phyloP scores from a whole-genome alignment of 768 basidiomycete species.

The Termitomyces titanicus region DNA sequence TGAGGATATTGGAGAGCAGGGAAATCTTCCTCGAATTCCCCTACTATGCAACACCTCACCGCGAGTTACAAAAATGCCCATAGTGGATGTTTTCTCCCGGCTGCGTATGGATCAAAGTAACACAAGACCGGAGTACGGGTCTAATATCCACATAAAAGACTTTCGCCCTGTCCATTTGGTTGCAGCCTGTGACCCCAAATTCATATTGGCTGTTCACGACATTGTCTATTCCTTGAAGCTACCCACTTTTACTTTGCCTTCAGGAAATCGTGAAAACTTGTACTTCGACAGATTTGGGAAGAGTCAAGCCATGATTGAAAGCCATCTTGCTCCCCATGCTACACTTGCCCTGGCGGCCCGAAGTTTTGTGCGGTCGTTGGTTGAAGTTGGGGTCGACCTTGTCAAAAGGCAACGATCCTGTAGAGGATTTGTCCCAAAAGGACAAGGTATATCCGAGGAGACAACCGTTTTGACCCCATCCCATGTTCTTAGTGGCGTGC shows the following conservation, averaged over 20 bases:
- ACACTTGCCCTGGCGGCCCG: slow-evolving; percentile 32
- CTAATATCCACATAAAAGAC: not conserved
- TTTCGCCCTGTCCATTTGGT: slow-evolving; percentile 18
- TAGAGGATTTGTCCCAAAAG: slow-evolving; percentile 18
- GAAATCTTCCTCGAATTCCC: not conserved
- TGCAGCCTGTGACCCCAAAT: slow-evolving; percentile 27
- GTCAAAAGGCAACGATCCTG: slow-evolving; percentile 25
- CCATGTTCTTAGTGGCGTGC: slow-evolving; percentile 39
- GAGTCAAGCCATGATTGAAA: slow-evolving; percentile 25
- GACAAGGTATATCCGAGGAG: slow-evolving; percentile 11
- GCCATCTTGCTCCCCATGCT: slow-evolving; percentile 35
- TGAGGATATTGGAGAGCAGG: not conserved
- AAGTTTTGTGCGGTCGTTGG: slow-evolving; percentile 31
- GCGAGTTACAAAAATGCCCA: slow-evolving; percentile 25
- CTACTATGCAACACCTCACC: slow-evolving; percentile 10
- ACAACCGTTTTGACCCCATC: slow-evolving; percentile 35
- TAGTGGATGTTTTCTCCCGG: slow-evolving; percentile 21
- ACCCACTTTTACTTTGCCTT: slow-evolving; percentile 16
- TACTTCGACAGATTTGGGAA: slow-evolving; percentile 27
- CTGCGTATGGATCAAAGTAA: not conserved
- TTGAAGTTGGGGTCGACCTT: slow-evolving; percentile 33
- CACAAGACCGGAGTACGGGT: not conserved
- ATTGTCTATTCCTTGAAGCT: slow-evolving; percentile 24
- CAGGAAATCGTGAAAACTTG: slow-evolving; percentile 2
- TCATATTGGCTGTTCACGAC: slow-evolving; percentile 27